Evolutionary conservation across 2,329 filamentous ascomycete genomes (phyloP).

Genomic region (Apiospora marii): DNA sequence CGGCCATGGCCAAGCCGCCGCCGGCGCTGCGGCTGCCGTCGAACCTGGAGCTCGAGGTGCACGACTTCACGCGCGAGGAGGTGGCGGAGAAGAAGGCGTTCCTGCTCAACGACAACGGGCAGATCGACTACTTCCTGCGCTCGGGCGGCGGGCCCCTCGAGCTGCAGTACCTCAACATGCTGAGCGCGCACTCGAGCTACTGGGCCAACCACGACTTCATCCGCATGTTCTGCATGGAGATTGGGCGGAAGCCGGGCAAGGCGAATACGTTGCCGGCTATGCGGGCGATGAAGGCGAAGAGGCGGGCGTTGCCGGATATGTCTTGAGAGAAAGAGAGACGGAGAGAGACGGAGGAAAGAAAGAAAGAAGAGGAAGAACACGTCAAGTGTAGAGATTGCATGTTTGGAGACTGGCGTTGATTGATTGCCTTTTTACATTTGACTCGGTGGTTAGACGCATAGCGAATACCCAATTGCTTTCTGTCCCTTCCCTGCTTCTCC

Average conservation of each 20-base stretch:
- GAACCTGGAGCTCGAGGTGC: conserved; percentile 90
- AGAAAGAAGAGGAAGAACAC: background rate
- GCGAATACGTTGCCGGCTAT: conserved; percentile 64
- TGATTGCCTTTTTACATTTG: background rate
- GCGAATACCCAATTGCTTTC: conserved; percentile 25
- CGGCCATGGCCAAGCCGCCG: conserved; percentile 41
- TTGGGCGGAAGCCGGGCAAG: conserved; percentile 77
- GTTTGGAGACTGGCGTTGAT: background rate
- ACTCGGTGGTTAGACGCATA: background rate
- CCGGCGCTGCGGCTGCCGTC: conserved; percentile 60
- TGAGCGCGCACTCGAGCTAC: conserved; percentile 93
- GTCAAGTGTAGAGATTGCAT: background rate
- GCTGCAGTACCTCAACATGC: conserved; percentile 96
- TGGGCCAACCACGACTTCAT: conserved; percentile 90
- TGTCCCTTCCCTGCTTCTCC: background rate
- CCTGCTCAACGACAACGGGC: conserved; percentile 93
- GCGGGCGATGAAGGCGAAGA: conserved; percentile 63
- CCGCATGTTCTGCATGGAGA: conserved; percentile 87
- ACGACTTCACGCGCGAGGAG: conserved; percentile 93
- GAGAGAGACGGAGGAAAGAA: background rate
- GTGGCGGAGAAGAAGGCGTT: conserved; percentile 88
- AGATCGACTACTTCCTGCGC: conserved; percentile 88
- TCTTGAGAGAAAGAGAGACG: conserved; percentile 5
- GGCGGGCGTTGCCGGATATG: conserved; percentile 42
- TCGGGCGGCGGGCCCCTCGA: conserved; percentile 88